These are phyloP conservation scores for Bremia lactucae DNA, from an alignment of 352 stramenopile genomes.

Conservation along the genomic window DNA sequence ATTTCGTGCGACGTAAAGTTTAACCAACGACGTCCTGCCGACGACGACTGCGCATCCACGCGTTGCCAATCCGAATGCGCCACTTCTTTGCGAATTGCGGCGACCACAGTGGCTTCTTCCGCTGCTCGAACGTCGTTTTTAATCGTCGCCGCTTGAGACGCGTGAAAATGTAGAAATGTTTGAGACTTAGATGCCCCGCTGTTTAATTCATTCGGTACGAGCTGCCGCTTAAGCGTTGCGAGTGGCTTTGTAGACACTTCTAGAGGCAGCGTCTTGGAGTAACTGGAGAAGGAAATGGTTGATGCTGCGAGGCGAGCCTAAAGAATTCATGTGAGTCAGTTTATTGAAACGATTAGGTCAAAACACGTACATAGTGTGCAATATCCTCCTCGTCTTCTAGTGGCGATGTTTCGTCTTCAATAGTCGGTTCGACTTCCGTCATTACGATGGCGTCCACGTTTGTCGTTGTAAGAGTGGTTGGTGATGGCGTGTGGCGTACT, in stretches of 20 bases:
- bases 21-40: constrained; percentile 84
- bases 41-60: constrained; percentile 34
- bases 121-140: constrained; percentile 25
- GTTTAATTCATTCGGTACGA: constrained; percentile 53
- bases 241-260: constrained; percentile 1
- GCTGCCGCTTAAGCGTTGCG: constrained; percentile 6
- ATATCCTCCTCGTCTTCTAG: too few species aligned
- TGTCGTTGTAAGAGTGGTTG: too few species aligned
- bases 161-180: constrained; percentile 24
- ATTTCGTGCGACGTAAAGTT: constrained; percentile 85
- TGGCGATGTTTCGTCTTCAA: too few species aligned
- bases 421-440: too few species aligned
- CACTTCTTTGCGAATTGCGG: constrained; percentile 23
- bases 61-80: constrained; percentile 43
- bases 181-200: constrained; percentile 47
- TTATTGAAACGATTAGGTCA: too few species aligned
- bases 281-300: too few species aligned
- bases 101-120: constrained; percentile 43
- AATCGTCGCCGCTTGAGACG: constrained; percentile 18
- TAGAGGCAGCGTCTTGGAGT: too few species aligned
- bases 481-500: too few species aligned
- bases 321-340: too few species aligned
- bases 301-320: too few species aligned
- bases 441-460: too few species aligned
- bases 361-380: too few species aligned